Evolutionary conservation across 176 grass and related monocot genomes (phyloP).

Genomic region (Hordeum marinum): DNA sequence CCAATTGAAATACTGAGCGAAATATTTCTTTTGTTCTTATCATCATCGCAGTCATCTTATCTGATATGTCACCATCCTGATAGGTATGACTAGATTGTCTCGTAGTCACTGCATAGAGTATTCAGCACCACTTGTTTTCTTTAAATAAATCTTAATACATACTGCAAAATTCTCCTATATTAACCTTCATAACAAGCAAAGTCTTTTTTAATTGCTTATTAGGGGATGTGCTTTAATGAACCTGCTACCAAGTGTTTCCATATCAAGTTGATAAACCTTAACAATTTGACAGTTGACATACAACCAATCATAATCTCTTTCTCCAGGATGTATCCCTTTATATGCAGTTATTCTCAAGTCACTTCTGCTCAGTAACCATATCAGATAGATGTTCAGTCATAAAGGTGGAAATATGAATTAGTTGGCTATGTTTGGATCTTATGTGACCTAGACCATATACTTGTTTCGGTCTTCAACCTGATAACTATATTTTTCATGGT

Average conservation of each 20-base stretch:
- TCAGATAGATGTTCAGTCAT: background rate
- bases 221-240: background rate
- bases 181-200: background rate
- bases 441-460: background rate
- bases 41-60: slow-evolving; percentile 15
- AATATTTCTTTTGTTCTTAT: slow-evolving; percentile 15
- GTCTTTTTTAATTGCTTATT: background rate
- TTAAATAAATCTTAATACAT: background rate
- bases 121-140: background rate
- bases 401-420: background rate
- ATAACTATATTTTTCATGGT: background rate
- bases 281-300: background rate
- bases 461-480: background rate
- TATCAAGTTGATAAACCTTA: background rate
- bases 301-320: background rate
- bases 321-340: background rate
- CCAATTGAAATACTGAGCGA: background rate
- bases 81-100: slow-evolving; percentile 22
- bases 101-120: background rate
- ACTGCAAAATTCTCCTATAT: background rate
- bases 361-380: background rate
- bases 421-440: background rate
- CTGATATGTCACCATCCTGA: slow-evolving; percentile 33
- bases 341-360: background rate
- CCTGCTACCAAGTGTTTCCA: background rate